phyloP scores from a whole-genome alignment of 202 grass and related monocot genomes.

The Schoenoplectus tabernaemontani region DNA sequence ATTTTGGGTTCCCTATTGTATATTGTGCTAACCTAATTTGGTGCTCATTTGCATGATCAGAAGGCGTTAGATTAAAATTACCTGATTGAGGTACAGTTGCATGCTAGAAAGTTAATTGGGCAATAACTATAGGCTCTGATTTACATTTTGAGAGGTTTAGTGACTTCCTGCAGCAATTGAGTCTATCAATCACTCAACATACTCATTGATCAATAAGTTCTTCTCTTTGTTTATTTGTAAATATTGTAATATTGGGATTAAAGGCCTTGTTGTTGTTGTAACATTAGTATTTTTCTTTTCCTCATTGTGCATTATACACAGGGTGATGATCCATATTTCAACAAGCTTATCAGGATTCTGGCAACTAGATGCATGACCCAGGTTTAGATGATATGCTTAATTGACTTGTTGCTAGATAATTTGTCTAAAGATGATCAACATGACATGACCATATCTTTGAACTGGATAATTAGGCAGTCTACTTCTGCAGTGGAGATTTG shows the following conservation, averaged over 20 bases:
- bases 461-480: slow-evolving; percentile 68
- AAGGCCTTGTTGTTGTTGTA: too few relatives aligned
- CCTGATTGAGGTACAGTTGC: not conserved
- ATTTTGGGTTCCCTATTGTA: not conserved
- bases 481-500: slow-evolving; percentile 98
- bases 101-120: not conserved
- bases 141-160: not conserved
- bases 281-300: too few relatives aligned
- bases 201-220: not conserved
- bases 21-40: not conserved
- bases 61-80: not conserved
- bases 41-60: not conserved
- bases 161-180: not conserved
- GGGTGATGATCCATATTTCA: slow-evolving; percentile 92
- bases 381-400: slow-evolving; percentile 33
- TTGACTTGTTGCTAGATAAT: slow-evolving; percentile 8
- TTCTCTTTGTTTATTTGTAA: not conserved
- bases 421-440: not conserved
- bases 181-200: too few relatives aligned
- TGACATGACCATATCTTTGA: slow-evolving; percentile 23
- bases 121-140: not conserved
- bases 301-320: slow-evolving; percentile 32
- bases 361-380: slow-evolving; percentile 99
- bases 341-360: slow-evolving; percentile 93
- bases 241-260: slow-evolving; percentile 5